phyloP scores from a whole-genome alignment of 1,284 basidiomycete species.

The Gymnopus androsaceus region DNA sequence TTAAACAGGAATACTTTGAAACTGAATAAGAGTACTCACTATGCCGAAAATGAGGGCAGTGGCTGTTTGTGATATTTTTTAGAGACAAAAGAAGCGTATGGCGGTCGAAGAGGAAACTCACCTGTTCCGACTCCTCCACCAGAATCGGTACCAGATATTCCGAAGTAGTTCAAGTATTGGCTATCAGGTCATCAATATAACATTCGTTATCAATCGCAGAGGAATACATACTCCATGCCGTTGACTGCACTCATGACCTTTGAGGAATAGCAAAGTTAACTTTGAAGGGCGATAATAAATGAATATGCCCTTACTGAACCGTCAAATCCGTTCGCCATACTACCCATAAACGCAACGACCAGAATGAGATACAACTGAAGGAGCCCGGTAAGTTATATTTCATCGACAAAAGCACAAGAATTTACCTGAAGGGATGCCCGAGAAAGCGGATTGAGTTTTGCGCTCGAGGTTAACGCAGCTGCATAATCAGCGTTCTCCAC shows the following conservation, averaged over 20 bases:
- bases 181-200: conserved; percentile 23
- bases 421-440: conserved; percentile 36
- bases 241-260: conserved; percentile 49
- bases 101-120: not conserved
- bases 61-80: conserved; percentile 11
- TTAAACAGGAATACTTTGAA: not conserved
- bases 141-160: conserved; percentile 38
- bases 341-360: conserved; percentile 45
- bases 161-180: conserved; percentile 43
- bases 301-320: conserved; percentile 34
- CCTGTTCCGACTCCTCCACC: conserved; percentile 44
- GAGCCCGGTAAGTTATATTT: no score
- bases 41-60: conserved; percentile 45
- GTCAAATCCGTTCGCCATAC: conserved; percentile 47
- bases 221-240: conserved; percentile 40
- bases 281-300: not conserved
- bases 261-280: not conserved
- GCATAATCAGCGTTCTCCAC: conserved; percentile 27
- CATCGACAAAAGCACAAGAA: no score
- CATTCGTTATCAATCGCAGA: not conserved
- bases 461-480: conserved; percentile 41
- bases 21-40: conserved; percentile 25
- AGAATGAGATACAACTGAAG: conserved; percentile 42
- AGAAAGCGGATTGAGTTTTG: conserved; percentile 39
- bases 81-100: not conserved